Conservation (phyloP, 2,329 filamentous ascomycete genomes). For the Ophiostoma australiae region DNA sequence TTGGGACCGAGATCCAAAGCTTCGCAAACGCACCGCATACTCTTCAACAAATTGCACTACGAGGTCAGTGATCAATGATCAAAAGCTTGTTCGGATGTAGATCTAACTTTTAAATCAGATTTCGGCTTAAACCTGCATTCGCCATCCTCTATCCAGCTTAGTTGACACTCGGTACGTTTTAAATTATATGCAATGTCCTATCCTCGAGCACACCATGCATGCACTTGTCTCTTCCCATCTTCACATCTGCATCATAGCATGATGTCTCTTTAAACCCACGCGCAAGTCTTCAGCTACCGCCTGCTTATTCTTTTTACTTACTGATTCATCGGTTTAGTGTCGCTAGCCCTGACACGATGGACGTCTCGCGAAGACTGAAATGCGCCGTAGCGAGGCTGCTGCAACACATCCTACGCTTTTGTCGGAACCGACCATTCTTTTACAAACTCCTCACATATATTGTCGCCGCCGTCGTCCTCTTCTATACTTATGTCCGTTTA, state of each 20-base stretch:
- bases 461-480: neutral
- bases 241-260: neutral
- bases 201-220: neutral
- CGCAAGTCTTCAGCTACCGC: neutral
- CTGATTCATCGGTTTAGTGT: neutral
- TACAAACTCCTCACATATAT: neutral
- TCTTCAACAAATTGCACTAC: neutral
- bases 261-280: neutral
- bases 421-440: too few relatives aligned
- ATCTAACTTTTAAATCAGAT: neutral
- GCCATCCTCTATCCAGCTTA: neutral
- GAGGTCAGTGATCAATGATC: neutral
- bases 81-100: neutral
- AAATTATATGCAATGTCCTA: neutral
- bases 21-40: neutral
- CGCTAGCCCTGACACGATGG: neutral
- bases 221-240: neutral
- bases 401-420: neutral
- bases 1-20: neutral
- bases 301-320: neutral
- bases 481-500: neutral
- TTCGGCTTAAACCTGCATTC: neutral
- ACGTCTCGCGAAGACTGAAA: neutral
- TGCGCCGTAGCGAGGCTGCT: neutral
- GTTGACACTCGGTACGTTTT: neutral